A percentile compares a stretch with the other conserved stretches of the same genome.
Evolutionary conservation across 805 yeast species (phyloP).

Genomic region (Cyberlindnera xishuangbannaensis): DNA sequence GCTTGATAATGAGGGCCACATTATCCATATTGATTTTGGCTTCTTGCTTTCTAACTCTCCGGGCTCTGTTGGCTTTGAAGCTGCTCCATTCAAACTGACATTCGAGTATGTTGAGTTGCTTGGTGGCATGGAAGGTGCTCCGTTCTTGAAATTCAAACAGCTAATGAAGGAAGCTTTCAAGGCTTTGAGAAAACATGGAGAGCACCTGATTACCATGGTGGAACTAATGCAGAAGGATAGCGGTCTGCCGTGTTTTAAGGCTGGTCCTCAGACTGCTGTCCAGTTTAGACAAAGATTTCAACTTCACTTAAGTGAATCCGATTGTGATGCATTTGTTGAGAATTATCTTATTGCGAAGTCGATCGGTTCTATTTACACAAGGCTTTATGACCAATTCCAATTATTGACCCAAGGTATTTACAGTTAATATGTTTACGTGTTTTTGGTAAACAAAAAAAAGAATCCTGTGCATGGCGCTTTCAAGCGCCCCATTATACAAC

Average conservation of each 20-base stretch:
- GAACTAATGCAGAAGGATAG: constrained; percentile 94
- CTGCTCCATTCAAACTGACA: constrained; percentile 94
- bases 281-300: constrained; percentile 79
- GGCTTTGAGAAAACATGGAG: constrained; percentile 66
- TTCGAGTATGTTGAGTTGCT: constrained; percentile 81
- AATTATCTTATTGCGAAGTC: constrained; percentile 71
- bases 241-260: constrained; percentile 82
- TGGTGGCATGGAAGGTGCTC: constrained; percentile 68
- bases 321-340: constrained; percentile 75
- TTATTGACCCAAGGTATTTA: constrained; percentile 93
- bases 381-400: constrained; percentile 93
- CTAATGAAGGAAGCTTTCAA: constrained; percentile 70
- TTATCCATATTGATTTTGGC: constrained; percentile 94
- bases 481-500: too few species aligned
- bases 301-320: constrained; percentile 63
- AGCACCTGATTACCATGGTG: constrained; percentile 73
- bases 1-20: constrained; percentile 94
- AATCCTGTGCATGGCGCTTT: too few species aligned
- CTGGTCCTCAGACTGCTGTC: constrained; percentile 77
- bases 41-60: constrained; percentile 91
- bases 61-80: constrained; percentile 95
- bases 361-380: constrained; percentile 80
- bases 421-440: too few species aligned
- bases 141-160: constrained; percentile 53
- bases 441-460: too few species aligned